Evolutionary conservation across 2,329 filamentous ascomycete genomes (phyloP), one percentile per base, ranked within the genome.

Genomic region (Nigrospora osmanthi): DNA sequence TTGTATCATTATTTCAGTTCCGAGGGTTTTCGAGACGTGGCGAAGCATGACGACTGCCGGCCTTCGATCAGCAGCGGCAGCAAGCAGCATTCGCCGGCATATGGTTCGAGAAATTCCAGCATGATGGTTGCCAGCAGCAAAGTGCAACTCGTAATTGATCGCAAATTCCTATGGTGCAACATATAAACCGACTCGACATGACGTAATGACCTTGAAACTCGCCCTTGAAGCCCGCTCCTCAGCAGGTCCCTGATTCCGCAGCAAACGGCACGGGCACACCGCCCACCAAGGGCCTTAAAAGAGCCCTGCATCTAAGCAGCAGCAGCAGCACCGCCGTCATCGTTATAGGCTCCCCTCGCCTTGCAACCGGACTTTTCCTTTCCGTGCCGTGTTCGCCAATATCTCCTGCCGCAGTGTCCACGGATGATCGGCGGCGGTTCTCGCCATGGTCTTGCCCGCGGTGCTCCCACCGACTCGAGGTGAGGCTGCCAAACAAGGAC

Each of bases 91-190:
- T 58, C 56, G 56, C 55, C 52, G 54, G 58, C 58, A 58, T 52
- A 55, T 54, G 55, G 55, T 60, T 60, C 58, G 56, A 59, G 54
- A 57, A 53, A 59, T 55, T 52, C 58, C 59, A 61, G 57, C 58
- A 51, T 41, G 41, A 53, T 60, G 56, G 49, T 57, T 55, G 54
- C 52, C 57, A 43, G 34, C 57, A 53, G 58, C 59, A 61, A 54
- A 60, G 55, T 63, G 56, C 59, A 60, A 61, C 59, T 61, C 56
- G 53, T 62, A 63, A 62, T 62, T 62, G 55, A 63, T 62, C 59
- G 60, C 58, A 60, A 62, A 62, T 61, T 59, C 59, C 56, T 32
- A 57, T 58, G 58, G 59, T 62, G 59, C 59, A 63, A 57, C 60
- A 55, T 58, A 53, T n/a, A n/a, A n/a, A 61, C 33, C 35, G 40